A percentile compares a stretch with the other conserved stretches of the same genome.
These are phyloP conservation scores for Daldinia decipiens DNA, from an alignment of 495 filamentous ascomycete species.

Conservation along the genomic window DNA sequence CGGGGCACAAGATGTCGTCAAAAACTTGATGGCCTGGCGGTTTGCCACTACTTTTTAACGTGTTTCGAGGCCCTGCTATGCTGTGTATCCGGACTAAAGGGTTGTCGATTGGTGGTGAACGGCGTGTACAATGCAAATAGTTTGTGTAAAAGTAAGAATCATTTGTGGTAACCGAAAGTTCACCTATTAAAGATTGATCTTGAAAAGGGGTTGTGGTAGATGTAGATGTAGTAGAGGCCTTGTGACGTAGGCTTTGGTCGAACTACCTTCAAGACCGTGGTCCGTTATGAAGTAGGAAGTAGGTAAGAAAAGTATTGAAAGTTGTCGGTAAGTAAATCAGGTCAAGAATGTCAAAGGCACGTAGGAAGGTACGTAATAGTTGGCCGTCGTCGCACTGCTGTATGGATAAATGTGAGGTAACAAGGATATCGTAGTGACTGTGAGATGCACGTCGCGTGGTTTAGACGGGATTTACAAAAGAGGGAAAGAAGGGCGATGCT, in stretches of 20 bases:
- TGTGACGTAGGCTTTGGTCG: neutral
- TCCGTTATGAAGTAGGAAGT: neutral
- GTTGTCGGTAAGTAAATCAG: neutral
- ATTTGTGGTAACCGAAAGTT: slow-evolving; percentile 26
- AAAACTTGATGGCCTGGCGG: neutral
- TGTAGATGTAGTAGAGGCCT: neutral
- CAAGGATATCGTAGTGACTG: slow-evolving; percentile 2
- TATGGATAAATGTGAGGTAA: neutral
- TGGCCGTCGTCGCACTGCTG: neutral
- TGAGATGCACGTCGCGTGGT: slow-evolving; percentile 8
- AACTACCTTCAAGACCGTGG: neutral
- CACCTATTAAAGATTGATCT: neutral
- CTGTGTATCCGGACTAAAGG: neutral
- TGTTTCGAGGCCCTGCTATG: neutral
- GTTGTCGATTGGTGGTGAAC: slow-evolving; percentile 14
- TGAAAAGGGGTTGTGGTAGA: neutral
- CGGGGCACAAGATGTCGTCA: neutral
- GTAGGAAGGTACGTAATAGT: slow-evolving; percentile 2
- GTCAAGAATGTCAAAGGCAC: neutral
- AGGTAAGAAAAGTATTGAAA: neutral
- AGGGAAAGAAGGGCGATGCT: neutral
- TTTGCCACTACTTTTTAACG: neutral
- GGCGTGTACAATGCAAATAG: neutral
- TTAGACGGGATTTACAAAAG: slow-evolving; percentile 7
- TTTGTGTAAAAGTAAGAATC: slow-evolving; percentile 9